Evolutionary conservation across 192 early-diverging fungal species (phyloP).

Genomic region (Umbelopsis sp.): DNA sequence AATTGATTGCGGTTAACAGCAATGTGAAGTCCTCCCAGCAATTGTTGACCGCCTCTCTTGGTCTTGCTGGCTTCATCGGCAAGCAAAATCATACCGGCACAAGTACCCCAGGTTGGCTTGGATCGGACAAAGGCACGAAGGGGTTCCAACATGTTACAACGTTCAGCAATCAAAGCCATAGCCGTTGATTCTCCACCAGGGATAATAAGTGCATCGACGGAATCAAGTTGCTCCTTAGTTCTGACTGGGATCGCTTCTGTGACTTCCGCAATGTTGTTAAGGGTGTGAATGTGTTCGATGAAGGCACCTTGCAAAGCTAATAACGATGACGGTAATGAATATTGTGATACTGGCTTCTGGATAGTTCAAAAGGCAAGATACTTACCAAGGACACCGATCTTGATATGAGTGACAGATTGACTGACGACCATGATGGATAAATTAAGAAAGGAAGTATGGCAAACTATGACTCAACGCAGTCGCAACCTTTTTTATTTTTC

Average conservation of each 20-base stretch:
- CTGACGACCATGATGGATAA: conserved; percentile 18
- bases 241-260: conserved; percentile 60
- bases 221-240: conserved; percentile 67
- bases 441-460: neutral
- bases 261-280: conserved; percentile 69
- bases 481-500: neutral
- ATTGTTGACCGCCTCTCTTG: conserved; percentile 85
- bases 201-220: conserved; percentile 88
- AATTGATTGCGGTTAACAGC: conserved; percentile 93
- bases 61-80: conserved; percentile 71
- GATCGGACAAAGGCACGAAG: conserved; percentile 76
- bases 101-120: conserved; percentile 91
- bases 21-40: conserved; percentile 82
- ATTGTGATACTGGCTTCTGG: no score
- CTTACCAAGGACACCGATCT: conserved; percentile 27
- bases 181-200: conserved; percentile 96
- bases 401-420: conserved; percentile 13
- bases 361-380: neutral
- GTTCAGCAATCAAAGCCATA: conserved; percentile 91
- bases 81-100: conserved; percentile 95
- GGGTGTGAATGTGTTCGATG: conserved; percentile 84
- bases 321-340: neutral
- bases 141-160: conserved; percentile 76
- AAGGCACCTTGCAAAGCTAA: conserved; percentile 97
- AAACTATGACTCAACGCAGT: conserved; percentile 13